Conservation (phyloP, 75 land plant species). For the Cupressus sempervirens region DNA sequence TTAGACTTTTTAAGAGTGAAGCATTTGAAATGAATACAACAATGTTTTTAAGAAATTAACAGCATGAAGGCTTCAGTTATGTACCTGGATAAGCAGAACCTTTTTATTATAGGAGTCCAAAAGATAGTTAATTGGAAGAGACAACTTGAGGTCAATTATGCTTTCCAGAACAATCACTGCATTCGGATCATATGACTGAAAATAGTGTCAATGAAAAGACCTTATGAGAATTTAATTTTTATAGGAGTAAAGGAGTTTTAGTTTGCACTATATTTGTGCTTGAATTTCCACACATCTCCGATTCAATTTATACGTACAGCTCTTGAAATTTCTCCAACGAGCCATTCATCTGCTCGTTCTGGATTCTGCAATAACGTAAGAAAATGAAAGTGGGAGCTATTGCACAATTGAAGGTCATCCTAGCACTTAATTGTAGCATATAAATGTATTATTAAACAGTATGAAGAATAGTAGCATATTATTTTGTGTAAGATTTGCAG, state of each 20-base stretch:
- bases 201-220: conserved; percentile 27
- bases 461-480: too few species aligned
- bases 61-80: background rate
- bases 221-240: background rate
- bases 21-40: background rate
- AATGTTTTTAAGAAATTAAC: background rate
- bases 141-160: conserved; percentile 57
- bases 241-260: background rate
- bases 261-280: background rate
- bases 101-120: conserved; percentile 54
- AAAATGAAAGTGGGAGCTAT: background rate
- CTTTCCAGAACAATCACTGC: conserved; percentile 62
- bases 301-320: conserved; percentile 64
- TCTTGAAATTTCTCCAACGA: conserved; percentile 65
- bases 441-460: too few species aligned
- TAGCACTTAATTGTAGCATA: background rate
- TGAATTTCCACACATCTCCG: background rate
- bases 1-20: background rate
- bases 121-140: conserved; percentile 82
- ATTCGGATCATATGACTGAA: conserved; percentile 87
- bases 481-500: too few species aligned
- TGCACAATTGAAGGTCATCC: background rate
- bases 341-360: conserved; percentile 67
- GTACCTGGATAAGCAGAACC: conserved; percentile 75
- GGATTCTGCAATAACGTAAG: conserved; percentile 44